phyloP scores from a whole-genome alignment of 1,284 basidiomycete species.

The Microbotryomycetes sp. region DNA sequence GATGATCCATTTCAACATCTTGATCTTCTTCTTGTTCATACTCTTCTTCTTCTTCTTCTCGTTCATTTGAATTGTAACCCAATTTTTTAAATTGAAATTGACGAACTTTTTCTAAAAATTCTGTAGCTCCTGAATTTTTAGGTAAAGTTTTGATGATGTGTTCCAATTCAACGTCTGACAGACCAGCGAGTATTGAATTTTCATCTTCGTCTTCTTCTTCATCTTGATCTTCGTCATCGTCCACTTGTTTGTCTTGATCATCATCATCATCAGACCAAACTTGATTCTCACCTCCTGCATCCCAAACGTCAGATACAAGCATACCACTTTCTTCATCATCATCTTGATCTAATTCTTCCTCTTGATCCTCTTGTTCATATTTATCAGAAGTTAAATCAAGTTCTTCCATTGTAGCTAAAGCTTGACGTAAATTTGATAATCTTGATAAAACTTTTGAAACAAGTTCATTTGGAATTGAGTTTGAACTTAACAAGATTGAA shows the following conservation, averaged over 20 bases:
- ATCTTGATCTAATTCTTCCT: slow-evolving; percentile 39
- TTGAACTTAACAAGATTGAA: slow-evolving; percentile 66
- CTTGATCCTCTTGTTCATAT: slow-evolving; percentile 44
- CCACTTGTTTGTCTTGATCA: slow-evolving; percentile 42
- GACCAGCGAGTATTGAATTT: slow-evolving; percentile 36
- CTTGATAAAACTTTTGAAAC: slow-evolving; percentile 69
- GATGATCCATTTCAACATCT: neutral
- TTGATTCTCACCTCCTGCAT: slow-evolving; percentile 30
- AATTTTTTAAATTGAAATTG: slow-evolving; percentile 21
- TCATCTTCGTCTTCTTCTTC: slow-evolving; percentile 47
- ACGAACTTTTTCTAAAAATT: slow-evolving; percentile 14
- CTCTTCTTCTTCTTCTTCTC: slow-evolving; percentile 9
- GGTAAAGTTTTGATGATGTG: slow-evolving; percentile 37
- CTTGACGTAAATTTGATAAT: slow-evolving; percentile 77
- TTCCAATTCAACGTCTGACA: slow-evolving; percentile 40
- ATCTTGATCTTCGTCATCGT: slow-evolving; percentile 38
- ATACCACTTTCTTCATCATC: slow-evolving; percentile 19
- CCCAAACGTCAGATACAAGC: slow-evolving; percentile 38
- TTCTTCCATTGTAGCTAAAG: slow-evolving; percentile 72
- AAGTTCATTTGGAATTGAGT: slow-evolving; percentile 59
- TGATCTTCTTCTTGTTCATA: neutral
- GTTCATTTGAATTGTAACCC: slow-evolving; percentile 1
- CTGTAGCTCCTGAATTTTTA: slow-evolving; percentile 20
- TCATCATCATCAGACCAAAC: slow-evolving; percentile 35
- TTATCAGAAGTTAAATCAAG: slow-evolving; percentile 57